A percentile compares a stretch with the other conserved stretches of the same genome.
These are phyloP conservation scores for Diaporthe ilicicola DNA, from an alignment of 2,329 filamentous ascomycete genomes.

Conservation along the genomic window DNA sequence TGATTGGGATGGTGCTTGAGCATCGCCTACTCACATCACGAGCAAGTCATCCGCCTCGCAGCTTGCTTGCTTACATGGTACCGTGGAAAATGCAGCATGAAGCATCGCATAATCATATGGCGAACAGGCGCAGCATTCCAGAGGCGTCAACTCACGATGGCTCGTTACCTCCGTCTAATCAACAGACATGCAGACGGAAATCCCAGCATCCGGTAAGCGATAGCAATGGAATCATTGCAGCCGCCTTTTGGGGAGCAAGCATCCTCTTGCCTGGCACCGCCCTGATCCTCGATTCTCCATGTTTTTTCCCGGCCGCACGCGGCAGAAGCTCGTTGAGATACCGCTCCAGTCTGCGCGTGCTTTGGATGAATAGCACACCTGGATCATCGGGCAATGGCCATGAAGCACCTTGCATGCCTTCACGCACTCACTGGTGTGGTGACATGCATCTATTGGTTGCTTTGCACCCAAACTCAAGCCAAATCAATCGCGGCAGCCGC, in stretches of 20 bases:
- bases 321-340: background rate
- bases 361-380: background rate
- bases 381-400: background rate
- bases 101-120: conserved; percentile 11
- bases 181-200: background rate
- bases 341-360: background rate
- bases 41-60: conserved; percentile 14
- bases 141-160: conserved; percentile 7
- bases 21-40: conserved; percentile 10
- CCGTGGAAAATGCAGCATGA: background rate
- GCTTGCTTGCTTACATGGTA: background rate
- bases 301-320: background rate
- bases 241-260: background rate
- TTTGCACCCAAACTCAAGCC: background rate
- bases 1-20: background rate
- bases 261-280: background rate
- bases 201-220: background rate
- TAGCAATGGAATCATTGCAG: background rate
- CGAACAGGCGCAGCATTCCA: conserved; percentile 21
- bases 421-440: conserved; percentile 11
- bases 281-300: background rate
- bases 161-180: conserved; percentile 11
- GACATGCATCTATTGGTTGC: conserved; percentile 7
- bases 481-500: conserved; percentile 7
- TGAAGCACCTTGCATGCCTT: conserved; percentile 16